A percentile compares a stretch with the other conserved stretches of the same genome.
Evolutionary conservation across 768 basidiomycete species (phyloP).

Genomic region (Lepiota brunneoincarnata): DNA sequence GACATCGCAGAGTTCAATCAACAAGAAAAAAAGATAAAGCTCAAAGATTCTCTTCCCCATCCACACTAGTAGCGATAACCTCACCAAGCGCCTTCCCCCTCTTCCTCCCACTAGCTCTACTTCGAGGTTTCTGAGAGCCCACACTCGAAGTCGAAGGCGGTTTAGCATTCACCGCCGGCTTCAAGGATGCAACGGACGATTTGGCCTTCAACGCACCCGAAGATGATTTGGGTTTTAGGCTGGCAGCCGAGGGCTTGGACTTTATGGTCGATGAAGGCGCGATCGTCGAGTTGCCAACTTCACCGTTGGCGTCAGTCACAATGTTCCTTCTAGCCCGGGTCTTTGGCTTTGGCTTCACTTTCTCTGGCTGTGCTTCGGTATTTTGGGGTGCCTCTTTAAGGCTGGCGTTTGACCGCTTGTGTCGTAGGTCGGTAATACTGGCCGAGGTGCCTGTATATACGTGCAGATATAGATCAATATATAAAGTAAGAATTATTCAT

Average conservation of each 20-base stretch:
- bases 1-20: not conserved
- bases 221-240: conserved; percentile 2
- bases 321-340: conserved; percentile 6
- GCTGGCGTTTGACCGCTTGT: not conserved
- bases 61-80: conserved; percentile 15
- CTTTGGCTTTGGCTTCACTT: conserved; percentile 6
- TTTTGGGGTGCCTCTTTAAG: not conserved
- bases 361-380: not conserved
- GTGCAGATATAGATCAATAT: not conserved
- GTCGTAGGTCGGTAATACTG: not conserved
- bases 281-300: not conserved
- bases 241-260: not conserved
- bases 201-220: conserved; percentile 5
- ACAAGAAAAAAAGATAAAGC: not conserved
- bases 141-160: not conserved
- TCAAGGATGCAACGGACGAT: conserved; percentile 4
- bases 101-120: not conserved
- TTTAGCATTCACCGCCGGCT: not conserved
- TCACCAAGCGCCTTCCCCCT: conserved; percentile 9
- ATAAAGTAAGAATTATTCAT: not conserved
- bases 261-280: not conserved
- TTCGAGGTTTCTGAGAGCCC: not conserved
- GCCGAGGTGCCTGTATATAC: not conserved
- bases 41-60: conserved; percentile 2
- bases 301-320: not conserved